phyloP scores from a whole-genome alignment of 2,329 filamentous ascomycete genomes.

The Drechslerella stenobrocha region DNA sequence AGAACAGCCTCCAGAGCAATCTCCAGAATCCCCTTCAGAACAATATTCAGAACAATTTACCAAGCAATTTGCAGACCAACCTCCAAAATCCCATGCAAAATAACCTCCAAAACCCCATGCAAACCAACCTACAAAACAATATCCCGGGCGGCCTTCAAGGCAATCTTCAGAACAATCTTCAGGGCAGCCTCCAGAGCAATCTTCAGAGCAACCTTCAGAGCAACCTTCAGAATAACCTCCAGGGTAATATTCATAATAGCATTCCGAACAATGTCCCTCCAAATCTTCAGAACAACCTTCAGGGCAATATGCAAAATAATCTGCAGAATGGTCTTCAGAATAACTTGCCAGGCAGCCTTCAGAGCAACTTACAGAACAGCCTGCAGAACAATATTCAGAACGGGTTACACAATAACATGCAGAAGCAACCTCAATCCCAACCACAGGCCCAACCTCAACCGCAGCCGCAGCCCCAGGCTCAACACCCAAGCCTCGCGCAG shows the following conservation, averaged over 20 bases:
- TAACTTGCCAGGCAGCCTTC: constrained; percentile 2
- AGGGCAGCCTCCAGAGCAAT: not conserved
- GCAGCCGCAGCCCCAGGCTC: constrained; percentile 17
- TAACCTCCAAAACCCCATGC: constrained; percentile 19
- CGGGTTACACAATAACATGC: constrained; percentile 17
- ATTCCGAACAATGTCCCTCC: constrained; percentile 26
- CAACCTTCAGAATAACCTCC: too few relatives aligned
- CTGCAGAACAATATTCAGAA: constrained; percentile 31
- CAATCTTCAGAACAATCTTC: constrained; percentile 7
- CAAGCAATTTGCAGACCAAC: constrained; percentile 20
- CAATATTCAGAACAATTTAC: constrained; percentile 22
- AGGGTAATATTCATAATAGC: constrained; percentile 24
- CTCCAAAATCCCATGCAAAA: constrained; percentile 24
- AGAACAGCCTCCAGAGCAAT: constrained; percentile 11
- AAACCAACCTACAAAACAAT: constrained; percentile 21
- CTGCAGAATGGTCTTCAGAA: constrained; percentile 3
- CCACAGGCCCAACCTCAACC: constrained; percentile 16
- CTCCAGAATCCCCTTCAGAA: constrained; percentile 31
- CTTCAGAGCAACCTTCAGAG: constrained; percentile 4
- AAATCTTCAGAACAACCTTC: constrained; percentile 21
- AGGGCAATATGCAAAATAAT: constrained; percentile 22
- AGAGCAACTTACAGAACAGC: constrained; percentile 23
- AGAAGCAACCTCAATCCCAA: constrained; percentile 19
- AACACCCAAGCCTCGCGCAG: constrained; percentile 32
- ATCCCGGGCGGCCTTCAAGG: constrained; percentile 8